These are phyloP conservation scores for Amanita jacksonii DNA, from an alignment of 768 basidiomycete genomes.

Conservation along the genomic window DNA sequence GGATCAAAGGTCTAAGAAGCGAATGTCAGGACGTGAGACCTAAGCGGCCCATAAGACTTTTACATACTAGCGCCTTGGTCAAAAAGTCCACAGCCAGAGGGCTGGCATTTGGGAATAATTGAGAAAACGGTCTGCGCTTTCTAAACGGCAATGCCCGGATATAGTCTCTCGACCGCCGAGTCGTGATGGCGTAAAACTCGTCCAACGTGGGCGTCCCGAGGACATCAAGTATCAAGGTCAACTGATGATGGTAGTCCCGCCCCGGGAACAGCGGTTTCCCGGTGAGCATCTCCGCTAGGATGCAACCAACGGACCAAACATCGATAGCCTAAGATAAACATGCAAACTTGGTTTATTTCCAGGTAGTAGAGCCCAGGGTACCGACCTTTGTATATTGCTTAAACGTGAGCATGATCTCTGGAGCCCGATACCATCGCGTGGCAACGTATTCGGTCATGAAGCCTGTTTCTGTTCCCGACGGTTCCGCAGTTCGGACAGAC, in stretches of 20 bases:
- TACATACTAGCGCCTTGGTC: conserved; percentile 69
- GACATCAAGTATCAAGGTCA: conserved; percentile 91
- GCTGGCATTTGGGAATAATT: conserved; percentile 86
- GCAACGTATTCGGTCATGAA: conserved; percentile 99
- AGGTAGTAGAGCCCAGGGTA: conserved; percentile 15
- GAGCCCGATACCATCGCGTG: conserved; percentile 97
- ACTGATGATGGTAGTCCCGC: conserved; percentile 92
- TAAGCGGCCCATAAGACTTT: conserved; percentile 1
- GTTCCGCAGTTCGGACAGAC: conserved; percentile 80
- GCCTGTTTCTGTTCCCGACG: conserved; percentile 72
- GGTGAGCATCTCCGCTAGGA: conserved; percentile 94
- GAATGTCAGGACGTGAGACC: neutral
- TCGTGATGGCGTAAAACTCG: conserved; percentile 96
- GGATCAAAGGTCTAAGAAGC: conserved; percentile 85
- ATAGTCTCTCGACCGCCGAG: conserved; percentile 87
- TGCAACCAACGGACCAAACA: conserved; percentile 82
- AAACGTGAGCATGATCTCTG: conserved; percentile 99
- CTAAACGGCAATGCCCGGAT: conserved; percentile 92
- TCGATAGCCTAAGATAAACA: conserved; percentile 60
- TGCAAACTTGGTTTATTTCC: conserved; percentile 5
- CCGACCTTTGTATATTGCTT: conserved; percentile 91
- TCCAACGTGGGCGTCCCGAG: conserved; percentile 96
- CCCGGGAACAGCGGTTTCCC: conserved; percentile 97
- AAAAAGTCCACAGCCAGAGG: conserved; percentile 59
- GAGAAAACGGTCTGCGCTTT: conserved; percentile 73